Evolutionary conservation across 306 rosid genomes (phyloP).

Genomic region (Morella rubra): DNA sequence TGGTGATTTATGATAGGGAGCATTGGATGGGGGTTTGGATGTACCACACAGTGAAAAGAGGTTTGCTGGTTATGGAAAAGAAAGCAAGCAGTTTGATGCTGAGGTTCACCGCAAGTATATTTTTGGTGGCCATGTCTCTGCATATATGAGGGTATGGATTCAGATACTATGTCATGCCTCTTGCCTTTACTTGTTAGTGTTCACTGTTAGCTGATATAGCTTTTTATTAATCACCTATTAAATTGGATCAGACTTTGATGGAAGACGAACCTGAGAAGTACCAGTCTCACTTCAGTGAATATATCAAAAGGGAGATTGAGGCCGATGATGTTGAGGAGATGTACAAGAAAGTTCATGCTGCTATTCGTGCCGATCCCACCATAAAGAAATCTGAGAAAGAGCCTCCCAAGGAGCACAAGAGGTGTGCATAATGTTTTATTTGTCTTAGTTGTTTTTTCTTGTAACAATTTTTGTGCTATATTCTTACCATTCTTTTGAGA

Average conservation of each 20-base stretch:
- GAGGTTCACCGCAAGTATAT: constrained; percentile 84
- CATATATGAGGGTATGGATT: constrained; percentile 60
- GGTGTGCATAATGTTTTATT: constrained; percentile 32
- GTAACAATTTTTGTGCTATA: background rate
- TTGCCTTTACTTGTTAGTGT: background rate
- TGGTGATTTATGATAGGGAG: constrained; percentile 52
- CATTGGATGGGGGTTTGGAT: constrained; percentile 88
- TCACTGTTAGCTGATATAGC: background rate
- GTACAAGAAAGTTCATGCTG: constrained; percentile 85
- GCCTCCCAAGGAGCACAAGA: constrained; percentile 63
- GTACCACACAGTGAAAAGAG: constrained; percentile 90
- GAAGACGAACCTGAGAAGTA: constrained; percentile 92
- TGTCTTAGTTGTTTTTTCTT: background rate
- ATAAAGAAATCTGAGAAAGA: constrained; percentile 52
- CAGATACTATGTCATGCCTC: background rate
- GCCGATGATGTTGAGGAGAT: constrained; percentile 58
- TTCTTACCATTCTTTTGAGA: background rate
- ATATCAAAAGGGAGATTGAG: constrained; percentile 60
- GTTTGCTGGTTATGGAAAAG: constrained; percentile 79
- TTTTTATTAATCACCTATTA: background rate
- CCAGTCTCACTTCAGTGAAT: constrained; percentile 71
- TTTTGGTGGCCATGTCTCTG: constrained; percentile 70
- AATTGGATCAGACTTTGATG: constrained; percentile 40
- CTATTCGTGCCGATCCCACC: constrained; percentile 67
- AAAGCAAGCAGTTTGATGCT: constrained; percentile 66